phyloP scores from a whole-genome alignment of 2,329 filamentous ascomycete species.

The Gliomastix tumulicola region DNA sequence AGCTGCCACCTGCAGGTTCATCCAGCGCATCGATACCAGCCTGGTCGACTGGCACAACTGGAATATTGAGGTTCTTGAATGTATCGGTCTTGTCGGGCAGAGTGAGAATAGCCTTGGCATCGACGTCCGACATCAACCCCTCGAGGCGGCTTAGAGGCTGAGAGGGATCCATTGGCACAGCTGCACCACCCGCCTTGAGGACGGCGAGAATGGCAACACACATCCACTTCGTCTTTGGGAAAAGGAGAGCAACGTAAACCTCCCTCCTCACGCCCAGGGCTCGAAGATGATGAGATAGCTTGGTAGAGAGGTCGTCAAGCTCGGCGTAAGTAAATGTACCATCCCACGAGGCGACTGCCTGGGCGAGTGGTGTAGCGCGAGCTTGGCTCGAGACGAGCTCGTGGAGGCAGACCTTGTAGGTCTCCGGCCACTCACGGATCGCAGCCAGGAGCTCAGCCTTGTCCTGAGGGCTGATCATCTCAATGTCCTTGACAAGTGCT shows the following conservation, averaged over 20 bases:
- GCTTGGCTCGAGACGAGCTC: background rate
- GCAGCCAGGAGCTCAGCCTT: too few relatives aligned
- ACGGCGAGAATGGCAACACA: slow-evolving; percentile 22
- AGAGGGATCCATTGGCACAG: slow-evolving; percentile 17
- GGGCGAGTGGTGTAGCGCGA: slow-evolving; percentile 3
- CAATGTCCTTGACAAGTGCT: background rate
- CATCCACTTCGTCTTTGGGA: slow-evolving; percentile 27
- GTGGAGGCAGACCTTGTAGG: background rate
- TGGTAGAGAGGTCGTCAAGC: slow-evolving; percentile 9
- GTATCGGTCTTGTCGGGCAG: too few relatives aligned
- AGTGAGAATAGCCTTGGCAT: too few relatives aligned
- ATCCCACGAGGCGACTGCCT: slow-evolving; percentile 15
- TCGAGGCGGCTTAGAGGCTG: slow-evolving; percentile 5
- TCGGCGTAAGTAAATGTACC: slow-evolving; percentile 12
- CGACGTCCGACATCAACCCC: slow-evolving; percentile 1
- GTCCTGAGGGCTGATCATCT: background rate
- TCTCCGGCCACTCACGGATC: background rate
- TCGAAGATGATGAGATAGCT: slow-evolving; percentile 8
- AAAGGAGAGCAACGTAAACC: slow-evolving; percentile 18
- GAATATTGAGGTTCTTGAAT: too few relatives aligned
- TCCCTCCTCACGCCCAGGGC: slow-evolving; percentile 11
- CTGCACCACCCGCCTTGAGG: slow-evolving; percentile 17
- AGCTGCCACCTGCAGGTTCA: too few relatives aligned
- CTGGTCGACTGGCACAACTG: too few relatives aligned
- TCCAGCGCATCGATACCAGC: too few relatives aligned